phyloP scores from a whole-genome alignment of 768 basidiomycete genomes.

The Boletus tylopilopsis region DNA sequence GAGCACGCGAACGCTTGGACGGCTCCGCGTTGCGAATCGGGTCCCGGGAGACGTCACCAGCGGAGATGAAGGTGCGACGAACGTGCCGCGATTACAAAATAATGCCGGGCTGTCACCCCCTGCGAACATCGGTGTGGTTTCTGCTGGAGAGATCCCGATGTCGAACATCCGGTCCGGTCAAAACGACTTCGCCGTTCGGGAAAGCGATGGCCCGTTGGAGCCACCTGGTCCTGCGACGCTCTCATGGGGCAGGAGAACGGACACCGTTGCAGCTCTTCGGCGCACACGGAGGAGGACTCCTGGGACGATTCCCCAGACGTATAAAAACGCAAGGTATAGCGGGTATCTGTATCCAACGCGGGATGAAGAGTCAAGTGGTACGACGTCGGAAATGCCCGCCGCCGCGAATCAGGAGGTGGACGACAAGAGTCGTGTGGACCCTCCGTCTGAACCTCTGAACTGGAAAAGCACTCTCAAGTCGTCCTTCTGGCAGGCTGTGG shows the following conservation, averaged over 20 bases:
- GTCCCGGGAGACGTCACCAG: constrained; percentile 43
- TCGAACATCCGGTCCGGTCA: neutral
- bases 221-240: constrained; percentile 21
- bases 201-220: constrained; percentile 7
- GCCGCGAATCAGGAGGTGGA: neutral
- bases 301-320: constrained; percentile 1
- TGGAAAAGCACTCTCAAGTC: constrained; percentile 44
- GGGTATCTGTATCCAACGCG: constrained; percentile 9
- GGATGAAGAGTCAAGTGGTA: neutral
- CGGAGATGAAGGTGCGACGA: constrained; percentile 29
- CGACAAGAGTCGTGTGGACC: neutral
- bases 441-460: constrained; percentile 20
- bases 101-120: neutral
- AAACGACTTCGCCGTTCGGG: neutral
- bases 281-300: constrained; percentile 8
- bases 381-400: neutral
- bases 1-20: constrained; percentile 38
- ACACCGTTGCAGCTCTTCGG: constrained; percentile 23
- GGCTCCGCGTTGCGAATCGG: constrained; percentile 46
- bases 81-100: neutral
- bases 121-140: neutral
- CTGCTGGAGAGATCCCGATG: neutral
- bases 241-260: constrained; percentile 28
- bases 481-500: constrained; percentile 47
- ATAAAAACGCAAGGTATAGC: constrained; percentile 11